Percentiles rank a stretch among this genome's conserved stretches.
Conservation (phyloP, 257 asterid species). For the Scutellaria barbata region DNA sequence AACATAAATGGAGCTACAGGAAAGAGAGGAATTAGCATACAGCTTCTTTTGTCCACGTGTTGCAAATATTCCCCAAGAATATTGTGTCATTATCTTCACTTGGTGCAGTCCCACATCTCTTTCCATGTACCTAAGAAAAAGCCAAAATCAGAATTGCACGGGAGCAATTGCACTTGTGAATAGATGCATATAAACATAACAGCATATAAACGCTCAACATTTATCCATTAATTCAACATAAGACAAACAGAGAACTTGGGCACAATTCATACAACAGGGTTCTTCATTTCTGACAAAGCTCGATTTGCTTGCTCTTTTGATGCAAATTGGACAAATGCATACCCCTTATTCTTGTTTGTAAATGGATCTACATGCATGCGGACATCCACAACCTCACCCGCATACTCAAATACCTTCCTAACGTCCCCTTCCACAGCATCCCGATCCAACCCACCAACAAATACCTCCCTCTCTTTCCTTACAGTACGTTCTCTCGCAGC, state of each 20-base stretch:
- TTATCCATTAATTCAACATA: not conserved
- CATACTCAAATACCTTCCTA: constrained; percentile 59
- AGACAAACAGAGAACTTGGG: constrained; percentile 9
- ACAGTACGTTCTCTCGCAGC: constrained; percentile 57
- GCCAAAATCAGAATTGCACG: constrained; percentile 32
- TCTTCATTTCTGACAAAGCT: constrained; percentile 67
- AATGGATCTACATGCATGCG: constrained; percentile 56
- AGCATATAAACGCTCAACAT: not conserved
- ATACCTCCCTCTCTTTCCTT: constrained; percentile 66
- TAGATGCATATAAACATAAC: constrained; percentile 12
- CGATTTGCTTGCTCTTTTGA: constrained; percentile 60
- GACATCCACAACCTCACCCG: constrained; percentile 65
- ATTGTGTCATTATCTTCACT: constrained; percentile 65
- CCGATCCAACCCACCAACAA: constrained; percentile 73
- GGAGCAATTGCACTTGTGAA: not conserved
- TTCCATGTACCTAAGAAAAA: constrained; percentile 59
- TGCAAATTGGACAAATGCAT: constrained; percentile 68
- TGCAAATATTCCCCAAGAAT: constrained; percentile 70
- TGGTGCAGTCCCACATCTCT: constrained; percentile 66
- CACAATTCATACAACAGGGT: constrained; percentile 60
- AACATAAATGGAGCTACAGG: not conserved
- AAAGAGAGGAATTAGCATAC: constrained; percentile 19
- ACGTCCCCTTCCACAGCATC: constrained; percentile 62
- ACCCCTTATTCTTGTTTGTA: constrained; percentile 69
- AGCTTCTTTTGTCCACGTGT: constrained; percentile 74